Base-by-base conservation (phyloP, 352 stramenopile species). In the Thraustotheca clavata region DNA sequence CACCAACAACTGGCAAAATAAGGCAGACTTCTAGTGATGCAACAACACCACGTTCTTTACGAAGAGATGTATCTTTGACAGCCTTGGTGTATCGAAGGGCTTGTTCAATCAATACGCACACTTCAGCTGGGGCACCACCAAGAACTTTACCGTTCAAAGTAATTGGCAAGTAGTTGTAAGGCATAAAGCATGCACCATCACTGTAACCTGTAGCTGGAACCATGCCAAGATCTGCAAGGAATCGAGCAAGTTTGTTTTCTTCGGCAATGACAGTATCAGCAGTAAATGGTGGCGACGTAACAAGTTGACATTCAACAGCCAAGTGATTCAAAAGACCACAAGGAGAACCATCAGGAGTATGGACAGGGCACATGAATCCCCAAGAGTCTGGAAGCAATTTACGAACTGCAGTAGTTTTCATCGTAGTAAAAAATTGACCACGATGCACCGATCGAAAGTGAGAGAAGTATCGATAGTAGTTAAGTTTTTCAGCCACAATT, bases 371-470 rank as follows among this genome's bases (percentile, higher is more conserved):
- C 35, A 99, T 66, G 70, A 99, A 99, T 7, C 97, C 97, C 96
- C 97, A 99, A 59, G 96, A 98, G 73, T 99, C 96, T 1, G 96
- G 96, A 22, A 99, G 80, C 39, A 99, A 75, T 72, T 99, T 99
- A 38, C 97, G 86, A 46, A 99, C 96, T 7, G 96, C 83, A 11
- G 97, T 99, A 36, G 96, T 99, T 74, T 99, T 99, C 97, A 99
- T 99, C 71, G 98, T 97, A 34, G 96, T 99, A 73, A 99, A 99
- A 72, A 99, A 99, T 72, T 99, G 94, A 26, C 97, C 97, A 76
- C 97, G 89, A 70, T 99, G 97, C 27, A 99, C 96, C 38, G 91
- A 98, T 7, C 96, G 89, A 74, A 99, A 99, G 75, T 99, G 97
- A 39, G 94, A 96, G 43, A 99, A 95, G 80, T 99, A 99, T 33